phyloP scores from a whole-genome alignment of 768 basidiomycete genomes.

The Naematelia encephala region DNA sequence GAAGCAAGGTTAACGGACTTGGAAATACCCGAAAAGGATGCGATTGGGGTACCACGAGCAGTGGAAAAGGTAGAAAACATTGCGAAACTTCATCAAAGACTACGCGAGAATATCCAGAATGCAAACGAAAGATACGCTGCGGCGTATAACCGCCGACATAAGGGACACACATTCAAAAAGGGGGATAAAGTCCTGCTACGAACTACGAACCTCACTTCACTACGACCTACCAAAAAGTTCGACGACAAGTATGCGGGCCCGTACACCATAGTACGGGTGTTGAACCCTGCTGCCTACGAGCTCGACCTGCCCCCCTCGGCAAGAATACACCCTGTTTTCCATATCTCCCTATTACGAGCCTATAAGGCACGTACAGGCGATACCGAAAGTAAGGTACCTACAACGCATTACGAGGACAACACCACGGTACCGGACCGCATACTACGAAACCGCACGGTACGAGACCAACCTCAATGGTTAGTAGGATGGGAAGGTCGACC shows the following conservation, averaged over 20 bases:
- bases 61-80: not conserved
- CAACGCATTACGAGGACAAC: too few relatives aligned
- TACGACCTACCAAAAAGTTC: constrained; percentile 27
- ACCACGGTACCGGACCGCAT: too few relatives aligned
- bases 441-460: too few relatives aligned
- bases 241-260: constrained; percentile 22
- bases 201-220: constrained; percentile 23
- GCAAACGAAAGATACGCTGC: constrained; percentile 16
- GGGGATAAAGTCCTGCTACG: constrained; percentile 41
- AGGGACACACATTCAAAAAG: constrained; percentile 6
- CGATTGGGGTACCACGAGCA: not conserved
- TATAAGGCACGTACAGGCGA: too few relatives aligned
- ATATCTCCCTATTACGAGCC: constrained; percentile 18
- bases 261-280: constrained; percentile 7
- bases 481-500: too few relatives aligned
- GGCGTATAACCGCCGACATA: not conserved
- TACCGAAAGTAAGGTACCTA: too few relatives aligned
- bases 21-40: not conserved
- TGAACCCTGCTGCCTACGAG: not conserved
- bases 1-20: constrained; percentile 1
- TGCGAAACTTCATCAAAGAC: constrained; percentile 5
- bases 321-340: constrained; percentile 26
- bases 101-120: constrained; percentile 3
- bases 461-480: too few relatives aligned
- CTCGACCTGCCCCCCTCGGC: constrained; percentile 12